Conservation (phyloP, 2,329 filamentous ascomycete genomes). For the Teratosphaeria destructans region DNA sequence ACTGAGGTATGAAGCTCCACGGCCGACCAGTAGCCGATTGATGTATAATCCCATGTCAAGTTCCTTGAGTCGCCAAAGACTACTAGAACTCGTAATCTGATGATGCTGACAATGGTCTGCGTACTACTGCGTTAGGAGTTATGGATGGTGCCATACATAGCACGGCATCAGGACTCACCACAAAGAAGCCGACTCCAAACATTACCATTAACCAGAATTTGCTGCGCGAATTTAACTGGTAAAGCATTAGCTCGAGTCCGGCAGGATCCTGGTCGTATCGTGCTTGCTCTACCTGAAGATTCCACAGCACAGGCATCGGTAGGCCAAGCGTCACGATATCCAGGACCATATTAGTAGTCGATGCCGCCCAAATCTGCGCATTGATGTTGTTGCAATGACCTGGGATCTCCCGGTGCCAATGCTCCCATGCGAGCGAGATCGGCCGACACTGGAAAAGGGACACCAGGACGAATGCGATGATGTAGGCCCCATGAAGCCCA, state of each 20-base stretch:
- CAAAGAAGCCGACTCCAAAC: constrained; percentile 8
- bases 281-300: not conserved
- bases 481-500: constrained; percentile 1
- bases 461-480: constrained; percentile 4
- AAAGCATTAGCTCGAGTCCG: not conserved
- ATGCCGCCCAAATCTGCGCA: constrained; percentile 7
- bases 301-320: constrained; percentile 8
- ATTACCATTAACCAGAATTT: constrained; percentile 5
- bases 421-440: constrained; percentile 5
- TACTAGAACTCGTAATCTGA: constrained; percentile 6
- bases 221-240: constrained; percentile 6
- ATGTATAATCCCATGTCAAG: constrained; percentile 3
- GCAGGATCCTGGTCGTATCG: not conserved
- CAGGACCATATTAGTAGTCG: constrained; percentile 7
- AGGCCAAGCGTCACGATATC: constrained; percentile 13
- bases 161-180: not conserved
- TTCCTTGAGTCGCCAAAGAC: constrained; percentile 6
- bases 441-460: constrained; percentile 7
- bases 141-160: not conserved
- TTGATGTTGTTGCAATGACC: constrained; percentile 9
- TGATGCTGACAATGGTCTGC: constrained; percentile 6
- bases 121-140: not conserved
- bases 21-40: constrained; percentile 7
- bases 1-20: constrained; percentile 5
- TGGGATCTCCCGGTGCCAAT: constrained; percentile 4